phyloP scores from a whole-genome alignment of 116 monocot genomes.

The Posidonia oceanica region DNA sequence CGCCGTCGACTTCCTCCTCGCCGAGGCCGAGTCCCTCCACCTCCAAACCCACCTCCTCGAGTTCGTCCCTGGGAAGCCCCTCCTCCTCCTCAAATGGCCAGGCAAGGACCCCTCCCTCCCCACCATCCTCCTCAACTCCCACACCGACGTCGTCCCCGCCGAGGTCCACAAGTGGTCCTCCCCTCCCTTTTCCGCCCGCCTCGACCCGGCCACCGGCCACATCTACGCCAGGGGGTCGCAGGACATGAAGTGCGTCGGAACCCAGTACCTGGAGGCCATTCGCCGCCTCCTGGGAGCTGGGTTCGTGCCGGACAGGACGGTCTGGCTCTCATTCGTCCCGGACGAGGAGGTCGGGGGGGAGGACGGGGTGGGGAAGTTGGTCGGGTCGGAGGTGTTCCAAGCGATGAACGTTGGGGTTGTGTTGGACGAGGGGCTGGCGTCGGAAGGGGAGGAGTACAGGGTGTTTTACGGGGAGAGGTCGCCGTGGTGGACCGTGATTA shows the following conservation, averaged over 20 bases:
- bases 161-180: constrained; percentile 73
- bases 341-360: constrained; percentile 91
- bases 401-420: constrained; percentile 67
- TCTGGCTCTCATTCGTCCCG: constrained; percentile 79
- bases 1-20: constrained; percentile 42
- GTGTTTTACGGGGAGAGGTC: constrained; percentile 81
- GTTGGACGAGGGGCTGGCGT: constrained; percentile 85
- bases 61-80: constrained; percentile 58
- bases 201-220: constrained; percentile 25
- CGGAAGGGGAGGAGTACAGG: constrained; percentile 56
- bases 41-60: constrained; percentile 29
- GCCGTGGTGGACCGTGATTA: constrained; percentile 75
- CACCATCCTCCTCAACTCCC: constrained; percentile 88
- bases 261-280: constrained; percentile 89
- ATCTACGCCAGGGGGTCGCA: constrained; percentile 87
- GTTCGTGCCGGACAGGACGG: constrained; percentile 53
- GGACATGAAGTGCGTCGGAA: constrained; percentile 96
- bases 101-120: constrained; percentile 56
- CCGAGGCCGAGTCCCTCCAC: constrained; percentile 16
- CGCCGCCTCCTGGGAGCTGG: constrained; percentile 29
- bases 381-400: constrained; percentile 42
- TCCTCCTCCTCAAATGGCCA: constrained; percentile 72
- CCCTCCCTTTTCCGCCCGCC: constrained; percentile 63
- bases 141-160: constrained; percentile 93
- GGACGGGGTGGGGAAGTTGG: constrained; percentile 44